These are phyloP conservation scores for Yarrowia sp. DNA, from an alignment of 805 yeast species.

Conservation along the genomic window DNA sequence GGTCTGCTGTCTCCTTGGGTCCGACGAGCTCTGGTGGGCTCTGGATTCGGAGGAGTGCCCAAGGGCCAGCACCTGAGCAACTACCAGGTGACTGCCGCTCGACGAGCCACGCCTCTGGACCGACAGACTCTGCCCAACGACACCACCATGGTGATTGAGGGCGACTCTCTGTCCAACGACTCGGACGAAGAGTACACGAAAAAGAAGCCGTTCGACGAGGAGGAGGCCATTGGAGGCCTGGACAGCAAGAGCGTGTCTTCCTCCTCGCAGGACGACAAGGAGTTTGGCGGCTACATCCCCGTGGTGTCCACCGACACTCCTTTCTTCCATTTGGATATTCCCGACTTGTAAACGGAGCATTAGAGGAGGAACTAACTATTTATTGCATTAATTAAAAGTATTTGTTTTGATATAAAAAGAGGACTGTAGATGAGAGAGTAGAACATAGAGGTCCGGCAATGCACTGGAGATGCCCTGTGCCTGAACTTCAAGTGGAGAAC, in stretches of 20 bases:
- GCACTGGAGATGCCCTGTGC: no score
- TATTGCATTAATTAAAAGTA: constrained; percentile 36
- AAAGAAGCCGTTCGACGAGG: constrained; percentile 42
- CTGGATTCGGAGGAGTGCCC: constrained; percentile 71
- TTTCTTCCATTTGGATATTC: constrained; percentile 80
- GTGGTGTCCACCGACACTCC: constrained; percentile 72
- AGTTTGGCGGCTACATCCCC: constrained; percentile 58
- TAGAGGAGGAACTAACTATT: constrained; percentile 1
- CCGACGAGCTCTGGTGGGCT: constrained; percentile 72
- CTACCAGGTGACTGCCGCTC: constrained; percentile 25
- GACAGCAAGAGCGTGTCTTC: constrained; percentile 37
- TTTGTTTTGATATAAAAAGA: neutral
- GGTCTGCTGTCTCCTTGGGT: constrained; percentile 90
- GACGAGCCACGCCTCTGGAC: constrained; percentile 9
- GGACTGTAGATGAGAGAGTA: no score
- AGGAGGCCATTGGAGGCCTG: constrained; percentile 37
- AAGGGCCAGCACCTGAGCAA: constrained; percentile 27
- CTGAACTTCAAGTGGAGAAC: no score
- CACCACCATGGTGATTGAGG: constrained; percentile 30
- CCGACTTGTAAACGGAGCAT: constrained; percentile 50
- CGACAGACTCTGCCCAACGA: constrained; percentile 13
- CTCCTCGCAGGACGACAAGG: constrained; percentile 42
- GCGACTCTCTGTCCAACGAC: constrained; percentile 27
- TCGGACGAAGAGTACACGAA: constrained; percentile 30
- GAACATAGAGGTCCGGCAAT: no score